phyloP scores from a whole-genome alignment of 129 eudicot species.

The Centella asiatica region DNA sequence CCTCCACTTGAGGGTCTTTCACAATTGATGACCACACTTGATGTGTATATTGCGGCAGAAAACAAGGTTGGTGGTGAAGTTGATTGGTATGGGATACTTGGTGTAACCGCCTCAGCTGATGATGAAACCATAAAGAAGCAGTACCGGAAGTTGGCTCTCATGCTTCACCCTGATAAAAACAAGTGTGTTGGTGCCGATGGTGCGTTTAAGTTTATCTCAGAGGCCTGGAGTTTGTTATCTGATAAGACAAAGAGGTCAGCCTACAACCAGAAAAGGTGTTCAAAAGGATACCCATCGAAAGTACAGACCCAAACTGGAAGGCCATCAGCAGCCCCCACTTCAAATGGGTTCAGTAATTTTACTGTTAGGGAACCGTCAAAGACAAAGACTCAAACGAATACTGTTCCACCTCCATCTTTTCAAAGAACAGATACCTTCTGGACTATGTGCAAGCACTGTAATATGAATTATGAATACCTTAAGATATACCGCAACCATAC shows the following conservation, averaged over 20 bases:
- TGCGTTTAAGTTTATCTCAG: constrained; percentile 64
- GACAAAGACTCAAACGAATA: constrained; percentile 24
- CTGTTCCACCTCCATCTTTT: constrained; percentile 26
- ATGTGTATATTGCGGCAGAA: constrained; percentile 56
- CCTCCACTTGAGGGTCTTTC: constrained; percentile 62
- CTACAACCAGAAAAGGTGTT: constrained; percentile 52
- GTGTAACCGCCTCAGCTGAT: constrained; percentile 51
- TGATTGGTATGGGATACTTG: constrained; percentile 77
- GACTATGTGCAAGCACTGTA: constrained; percentile 80
- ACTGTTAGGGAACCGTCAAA: constrained; percentile 28
- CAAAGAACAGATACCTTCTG: constrained; percentile 68
- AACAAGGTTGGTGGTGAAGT: constrained; percentile 60
- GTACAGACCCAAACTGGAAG: constrained; percentile 35
- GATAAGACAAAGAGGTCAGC: constrained; percentile 59
- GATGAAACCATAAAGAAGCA: constrained; percentile 49
- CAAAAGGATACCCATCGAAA: constrained; percentile 31
- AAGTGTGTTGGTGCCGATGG: constrained; percentile 69
- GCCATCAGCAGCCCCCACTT: constrained; percentile 29
- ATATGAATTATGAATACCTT: constrained; percentile 87
- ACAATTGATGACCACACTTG: constrained; percentile 43
- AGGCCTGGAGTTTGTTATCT: constrained; percentile 69
- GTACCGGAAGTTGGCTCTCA: constrained; percentile 52
- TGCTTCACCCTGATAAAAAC: constrained; percentile 79
- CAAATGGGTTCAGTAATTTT: constrained; percentile 41
- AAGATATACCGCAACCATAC: constrained; percentile 59